Conservation (phyloP, 2,329 filamentous ascomycete genomes). For the Trichoderma sp. region DNA sequence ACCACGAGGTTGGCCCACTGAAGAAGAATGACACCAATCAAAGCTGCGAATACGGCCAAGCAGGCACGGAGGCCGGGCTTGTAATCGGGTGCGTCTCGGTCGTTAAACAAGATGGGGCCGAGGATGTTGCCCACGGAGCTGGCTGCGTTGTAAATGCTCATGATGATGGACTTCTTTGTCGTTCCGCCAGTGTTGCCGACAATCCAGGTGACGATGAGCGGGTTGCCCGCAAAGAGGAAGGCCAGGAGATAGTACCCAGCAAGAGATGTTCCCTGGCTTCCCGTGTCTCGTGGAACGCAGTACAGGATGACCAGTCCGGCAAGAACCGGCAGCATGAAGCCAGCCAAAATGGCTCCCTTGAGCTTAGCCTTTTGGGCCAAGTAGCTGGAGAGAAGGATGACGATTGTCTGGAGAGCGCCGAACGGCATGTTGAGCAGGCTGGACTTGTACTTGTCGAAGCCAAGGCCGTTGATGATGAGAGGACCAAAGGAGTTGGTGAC, state of each 20-base stretch:
- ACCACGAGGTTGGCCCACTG: constrained; percentile 59
- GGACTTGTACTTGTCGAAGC: constrained; percentile 59
- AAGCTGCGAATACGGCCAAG: constrained; percentile 55
- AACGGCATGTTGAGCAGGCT: constrained; percentile 69
- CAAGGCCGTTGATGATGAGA: constrained; percentile 62
- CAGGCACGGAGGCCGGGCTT: constrained; percentile 59
- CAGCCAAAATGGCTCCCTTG: constrained; percentile 59
- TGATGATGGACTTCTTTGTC: constrained; percentile 67
- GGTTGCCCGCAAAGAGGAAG: constrained; percentile 67
- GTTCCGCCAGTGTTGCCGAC: constrained; percentile 68
- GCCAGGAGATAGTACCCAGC: constrained; percentile 67
- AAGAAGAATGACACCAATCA: constrained; percentile 55
- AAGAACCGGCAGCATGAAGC: constrained; percentile 61
- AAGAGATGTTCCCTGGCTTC: constrained; percentile 48
- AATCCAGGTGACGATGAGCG: constrained; percentile 68
- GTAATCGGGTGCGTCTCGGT: constrained; percentile 60
- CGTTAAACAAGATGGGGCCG: constrained; percentile 64
- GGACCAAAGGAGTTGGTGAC: constrained; percentile 68
- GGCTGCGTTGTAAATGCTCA: constrained; percentile 66
- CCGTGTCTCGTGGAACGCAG: constrained; percentile 52
- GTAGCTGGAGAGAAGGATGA: constrained; percentile 62
- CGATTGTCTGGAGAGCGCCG: constrained; percentile 60
- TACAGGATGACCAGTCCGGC: constrained; percentile 59
- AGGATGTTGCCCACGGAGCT: constrained; percentile 67
- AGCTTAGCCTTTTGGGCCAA: constrained; percentile 58